These are phyloP conservation scores for Quercus wislizeni DNA, from an alignment of 306 rosid species.

Conservation along the genomic window DNA sequence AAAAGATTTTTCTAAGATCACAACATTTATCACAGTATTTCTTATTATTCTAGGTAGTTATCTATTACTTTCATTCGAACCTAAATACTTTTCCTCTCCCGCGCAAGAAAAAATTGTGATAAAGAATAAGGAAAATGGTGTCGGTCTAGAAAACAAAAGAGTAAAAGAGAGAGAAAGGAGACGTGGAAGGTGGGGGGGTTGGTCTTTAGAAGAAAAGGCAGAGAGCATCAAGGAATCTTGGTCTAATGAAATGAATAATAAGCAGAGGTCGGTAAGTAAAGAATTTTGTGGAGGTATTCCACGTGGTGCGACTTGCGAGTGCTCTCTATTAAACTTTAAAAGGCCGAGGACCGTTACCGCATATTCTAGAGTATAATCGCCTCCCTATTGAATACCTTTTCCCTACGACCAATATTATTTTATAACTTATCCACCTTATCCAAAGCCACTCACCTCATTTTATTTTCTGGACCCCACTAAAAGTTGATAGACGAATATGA, in stretches of 20 bases:
- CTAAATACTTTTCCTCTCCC: rapidly evolving
- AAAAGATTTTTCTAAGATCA: no score
- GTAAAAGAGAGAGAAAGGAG: not conserved
- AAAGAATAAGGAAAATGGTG: no score
- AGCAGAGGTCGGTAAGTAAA: not conserved
- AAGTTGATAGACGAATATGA: no score
- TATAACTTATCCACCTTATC: constrained; percentile 21
- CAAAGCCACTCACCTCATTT: not conserved
- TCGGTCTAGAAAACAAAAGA: not conserved
- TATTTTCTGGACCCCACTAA: no score
- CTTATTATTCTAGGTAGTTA: no score
- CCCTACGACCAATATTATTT: not conserved
- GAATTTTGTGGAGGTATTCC: not conserved
- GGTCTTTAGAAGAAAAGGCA: not conserved
- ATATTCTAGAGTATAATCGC: constrained; percentile 13
- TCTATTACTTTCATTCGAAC: rapidly evolving
- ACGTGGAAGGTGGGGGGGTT: not conserved
- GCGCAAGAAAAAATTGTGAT: no score
- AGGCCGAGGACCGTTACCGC: not conserved
- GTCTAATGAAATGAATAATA: not conserved
- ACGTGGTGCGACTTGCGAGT: constrained; percentile 9
- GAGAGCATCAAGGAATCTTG: not conserved
- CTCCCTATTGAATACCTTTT: not conserved
- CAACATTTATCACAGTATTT: no score
- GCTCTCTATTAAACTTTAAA: not conserved